These are phyloP conservation scores for Prunus yedoensis DNA, from an alignment of 331 rosid species.

Conservation along the genomic window DNA sequence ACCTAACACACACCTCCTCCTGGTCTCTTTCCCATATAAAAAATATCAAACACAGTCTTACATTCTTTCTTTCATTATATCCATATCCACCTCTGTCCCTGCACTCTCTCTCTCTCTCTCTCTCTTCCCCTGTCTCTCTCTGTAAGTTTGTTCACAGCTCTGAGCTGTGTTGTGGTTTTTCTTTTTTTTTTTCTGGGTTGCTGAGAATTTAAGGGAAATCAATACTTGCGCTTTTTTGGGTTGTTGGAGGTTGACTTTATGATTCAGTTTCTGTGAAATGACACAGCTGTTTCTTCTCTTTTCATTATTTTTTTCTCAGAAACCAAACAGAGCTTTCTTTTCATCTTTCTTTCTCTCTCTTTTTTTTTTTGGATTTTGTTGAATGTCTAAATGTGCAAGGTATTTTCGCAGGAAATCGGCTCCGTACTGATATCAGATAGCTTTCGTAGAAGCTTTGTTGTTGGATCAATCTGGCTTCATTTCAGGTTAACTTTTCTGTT, in stretches of 20 bases:
- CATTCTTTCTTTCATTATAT: not conserved
- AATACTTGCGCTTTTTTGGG: constrained; percentile 30
- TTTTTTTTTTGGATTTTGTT: not conserved
- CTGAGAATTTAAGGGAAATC: constrained; percentile 34
- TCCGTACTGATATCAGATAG: constrained; percentile 10
- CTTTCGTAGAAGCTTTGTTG: constrained; percentile 15
- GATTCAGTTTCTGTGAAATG: constrained; percentile 18
- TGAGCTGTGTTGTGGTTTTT: not conserved
- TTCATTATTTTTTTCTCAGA: constrained; percentile 18
- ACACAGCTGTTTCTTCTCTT: not conserved
- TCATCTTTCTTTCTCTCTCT: not conserved
- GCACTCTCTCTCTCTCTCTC: not conserved
- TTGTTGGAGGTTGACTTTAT: constrained; percentile 20
- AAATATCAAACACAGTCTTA: constrained; percentile 1
- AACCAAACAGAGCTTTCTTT: constrained; percentile 22
- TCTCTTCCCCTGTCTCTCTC: not conserved
- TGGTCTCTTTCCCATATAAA: not conserved
- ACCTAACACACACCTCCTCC: constrained; percentile 41
- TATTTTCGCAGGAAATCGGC: constrained; percentile 20
- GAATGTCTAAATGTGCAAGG: constrained; percentile 1
- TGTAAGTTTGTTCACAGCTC: constrained; percentile 11
- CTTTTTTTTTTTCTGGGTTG: constrained; percentile 14
- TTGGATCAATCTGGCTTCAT: constrained; percentile 28
- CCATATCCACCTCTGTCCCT: not conserved
- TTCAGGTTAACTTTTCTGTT: constrained; percentile 38